A percentile compares a stretch with the other conserved stretches of the same genome.
These are phyloP conservation scores for Aureobasidium uvarum DNA, from an alignment of 2,329 filamentous ascomycete genomes.

Conservation along the genomic window DNA sequence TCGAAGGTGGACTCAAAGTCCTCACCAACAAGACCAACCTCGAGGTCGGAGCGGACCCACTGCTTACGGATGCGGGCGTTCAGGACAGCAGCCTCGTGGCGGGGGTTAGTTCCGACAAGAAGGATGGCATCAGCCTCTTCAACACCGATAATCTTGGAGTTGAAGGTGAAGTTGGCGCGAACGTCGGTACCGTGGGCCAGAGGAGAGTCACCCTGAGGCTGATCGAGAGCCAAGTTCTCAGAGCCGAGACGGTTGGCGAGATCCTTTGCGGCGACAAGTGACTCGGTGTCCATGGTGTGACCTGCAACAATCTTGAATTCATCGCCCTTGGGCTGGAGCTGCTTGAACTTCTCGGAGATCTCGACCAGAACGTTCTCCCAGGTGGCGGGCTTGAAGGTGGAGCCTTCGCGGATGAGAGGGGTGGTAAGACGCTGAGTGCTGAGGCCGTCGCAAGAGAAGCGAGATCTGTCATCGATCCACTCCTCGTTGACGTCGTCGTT, in stretches of 20 bases:
- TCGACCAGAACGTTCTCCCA: slow-evolving; percentile 96
- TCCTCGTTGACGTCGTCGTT: slow-evolving; percentile 99
- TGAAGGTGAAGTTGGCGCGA: slow-evolving; percentile 93
- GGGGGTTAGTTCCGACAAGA: slow-evolving; percentile 89
- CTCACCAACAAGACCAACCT: slow-evolving; percentile 89
- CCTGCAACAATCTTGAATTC: slow-evolving; percentile 96
- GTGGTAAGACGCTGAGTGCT: slow-evolving; percentile 95
- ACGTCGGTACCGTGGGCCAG: slow-evolving; percentile 91
- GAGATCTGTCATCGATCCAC: slow-evolving; percentile 98
- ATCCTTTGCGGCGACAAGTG: slow-evolving; percentile 94
- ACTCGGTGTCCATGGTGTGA: slow-evolving; percentile 86
- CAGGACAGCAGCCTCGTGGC: slow-evolving; percentile 90
- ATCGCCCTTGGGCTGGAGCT: slow-evolving; percentile 78
- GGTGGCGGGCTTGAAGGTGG: slow-evolving; percentile 86
- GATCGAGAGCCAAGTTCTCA: slow-evolving; percentile 91
- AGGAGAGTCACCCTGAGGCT: slow-evolving; percentile 76
- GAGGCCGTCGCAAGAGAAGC: slow-evolving; percentile 93
- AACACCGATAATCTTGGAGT: slow-evolving; percentile 89
- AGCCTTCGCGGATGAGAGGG: slow-evolving; percentile 80
- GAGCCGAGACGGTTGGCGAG: slow-evolving; percentile 94
- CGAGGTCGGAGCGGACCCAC: slow-evolving; percentile 91
- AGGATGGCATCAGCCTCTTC: slow-evolving; percentile 92
- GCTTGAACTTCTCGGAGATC: slow-evolving; percentile 75
- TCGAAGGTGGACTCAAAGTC: slow-evolving; percentile 93
- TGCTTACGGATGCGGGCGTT: slow-evolving; percentile 98